Conservation (phyloP, 139 green algal genomes). For the Chlamydomonas sp. region DNA sequence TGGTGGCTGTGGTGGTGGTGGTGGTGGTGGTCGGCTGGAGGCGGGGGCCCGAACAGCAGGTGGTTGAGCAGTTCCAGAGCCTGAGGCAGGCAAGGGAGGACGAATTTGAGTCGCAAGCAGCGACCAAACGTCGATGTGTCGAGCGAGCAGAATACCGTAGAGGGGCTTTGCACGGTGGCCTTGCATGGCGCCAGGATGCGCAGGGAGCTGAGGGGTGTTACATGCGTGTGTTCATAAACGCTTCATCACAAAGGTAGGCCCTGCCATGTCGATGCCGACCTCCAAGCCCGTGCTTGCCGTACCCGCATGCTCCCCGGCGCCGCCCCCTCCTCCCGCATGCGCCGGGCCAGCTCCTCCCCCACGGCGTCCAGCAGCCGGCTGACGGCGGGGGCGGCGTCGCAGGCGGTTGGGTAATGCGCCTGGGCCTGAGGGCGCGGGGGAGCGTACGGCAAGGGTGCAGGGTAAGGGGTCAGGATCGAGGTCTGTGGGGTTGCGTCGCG, state of each 20-base stretch:
- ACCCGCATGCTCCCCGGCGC: not conserved
- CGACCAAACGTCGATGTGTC: no score
- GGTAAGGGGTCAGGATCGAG: not conserved
- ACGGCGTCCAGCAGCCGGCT: slow-evolving; percentile 24
- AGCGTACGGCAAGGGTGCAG: not conserved
- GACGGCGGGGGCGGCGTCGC: not conserved
- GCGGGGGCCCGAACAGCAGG: slow-evolving; percentile 52
- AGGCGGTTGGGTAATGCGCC: slow-evolving; percentile 35
- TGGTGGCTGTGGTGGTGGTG: not conserved
- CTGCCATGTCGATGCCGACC: not conserved
- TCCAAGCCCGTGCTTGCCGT: not conserved
- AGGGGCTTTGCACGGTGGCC: not conserved
- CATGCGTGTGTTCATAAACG: no score
- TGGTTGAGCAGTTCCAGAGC: slow-evolving; percentile 47
- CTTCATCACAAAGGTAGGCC: no score
- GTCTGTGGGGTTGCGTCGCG: not conserved
- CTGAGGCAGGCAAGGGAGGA: not conserved
- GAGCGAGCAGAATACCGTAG: no score
- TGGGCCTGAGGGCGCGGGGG: slow-evolving; percentile 29
- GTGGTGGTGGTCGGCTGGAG: not conserved
- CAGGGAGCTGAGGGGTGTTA: no score
- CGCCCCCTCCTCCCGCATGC: slow-evolving; percentile 26
- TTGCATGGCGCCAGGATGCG: no score
- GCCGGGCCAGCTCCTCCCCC: slow-evolving; percentile 33
- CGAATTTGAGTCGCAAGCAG: no score